Evolutionary conservation across 2,329 filamentous ascomycete species (phyloP).

Genomic region (Sarocladium brachiariae): DNA sequence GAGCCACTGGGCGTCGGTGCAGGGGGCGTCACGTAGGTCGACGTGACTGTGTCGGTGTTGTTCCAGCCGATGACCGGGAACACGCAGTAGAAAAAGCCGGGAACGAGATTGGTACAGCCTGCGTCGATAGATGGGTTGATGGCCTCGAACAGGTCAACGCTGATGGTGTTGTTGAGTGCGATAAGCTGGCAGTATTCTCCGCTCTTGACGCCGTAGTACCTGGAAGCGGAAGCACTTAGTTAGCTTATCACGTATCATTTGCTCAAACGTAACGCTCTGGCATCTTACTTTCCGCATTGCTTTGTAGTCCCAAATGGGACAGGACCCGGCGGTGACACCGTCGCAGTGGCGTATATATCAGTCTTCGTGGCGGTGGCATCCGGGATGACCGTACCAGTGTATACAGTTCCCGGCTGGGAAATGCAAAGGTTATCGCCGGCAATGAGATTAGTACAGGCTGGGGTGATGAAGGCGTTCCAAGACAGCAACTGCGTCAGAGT

Average conservation of each 20-base stretch:
- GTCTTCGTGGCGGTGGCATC: not conserved
- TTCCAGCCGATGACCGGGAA: too few species aligned
- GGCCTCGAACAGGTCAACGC: not conserved
- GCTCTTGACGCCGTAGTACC: conserved; percentile 21
- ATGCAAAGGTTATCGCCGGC: not conserved
- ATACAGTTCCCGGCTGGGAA: not conserved
- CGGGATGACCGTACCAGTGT: not conserved
- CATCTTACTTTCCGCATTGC: not conserved
- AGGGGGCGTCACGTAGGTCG: too few species aligned
- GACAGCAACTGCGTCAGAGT: conserved; percentile 15
- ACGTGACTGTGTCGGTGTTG: too few species aligned
- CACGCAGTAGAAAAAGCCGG: too few species aligned
- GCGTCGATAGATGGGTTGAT: too few species aligned
- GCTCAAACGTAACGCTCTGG: too few species aligned
- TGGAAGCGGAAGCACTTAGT: too few species aligned
- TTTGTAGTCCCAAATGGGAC: not conserved
- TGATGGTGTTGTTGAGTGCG: conserved; percentile 17
- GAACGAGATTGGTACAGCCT: too few species aligned
- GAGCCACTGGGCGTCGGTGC: too few species aligned
- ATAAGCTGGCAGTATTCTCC: conserved; percentile 30
- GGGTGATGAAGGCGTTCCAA: conserved; percentile 15
- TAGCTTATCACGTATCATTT: too few species aligned
- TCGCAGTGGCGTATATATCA: not conserved
- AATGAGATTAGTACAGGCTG: not conserved
- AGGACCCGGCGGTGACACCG: not conserved